These are phyloP conservation scores for Diaporthe sp. DNA, from an alignment of 2,329 filamentous ascomycete species.

Conservation along the genomic window DNA sequence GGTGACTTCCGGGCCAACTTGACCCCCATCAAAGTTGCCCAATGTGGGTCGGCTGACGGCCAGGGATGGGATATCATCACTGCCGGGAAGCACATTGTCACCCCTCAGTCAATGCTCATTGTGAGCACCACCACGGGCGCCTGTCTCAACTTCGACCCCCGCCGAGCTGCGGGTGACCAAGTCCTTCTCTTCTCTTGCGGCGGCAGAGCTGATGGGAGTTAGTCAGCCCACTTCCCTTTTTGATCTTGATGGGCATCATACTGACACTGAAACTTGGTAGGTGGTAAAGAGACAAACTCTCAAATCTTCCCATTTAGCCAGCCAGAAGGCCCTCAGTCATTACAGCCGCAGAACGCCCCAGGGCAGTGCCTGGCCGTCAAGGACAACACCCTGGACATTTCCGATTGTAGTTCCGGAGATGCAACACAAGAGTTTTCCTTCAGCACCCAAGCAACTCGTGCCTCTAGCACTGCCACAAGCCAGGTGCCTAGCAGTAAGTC, in stretches of 20 bases:
- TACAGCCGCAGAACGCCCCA: constrained; percentile 61
- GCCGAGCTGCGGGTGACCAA: constrained; percentile 64
- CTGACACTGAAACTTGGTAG: constrained; percentile 43
- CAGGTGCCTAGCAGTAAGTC: neutral
- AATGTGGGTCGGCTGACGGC: constrained; percentile 56
- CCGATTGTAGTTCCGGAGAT: constrained; percentile 56
- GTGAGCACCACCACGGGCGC: constrained; percentile 71
- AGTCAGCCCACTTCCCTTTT: constrained; percentile 36
- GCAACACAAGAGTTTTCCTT: constrained; percentile 59
- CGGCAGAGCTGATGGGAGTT: constrained; percentile 66
- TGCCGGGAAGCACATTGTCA: constrained; percentile 44
- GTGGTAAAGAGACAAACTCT: constrained; percentile 63
- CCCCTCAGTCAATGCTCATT: constrained; percentile 60
- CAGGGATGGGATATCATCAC: constrained; percentile 61
- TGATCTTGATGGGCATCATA: constrained; percentile 3
- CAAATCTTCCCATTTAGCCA: constrained; percentile 62
- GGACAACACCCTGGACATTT: constrained; percentile 58
- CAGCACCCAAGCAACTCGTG: constrained; percentile 37
- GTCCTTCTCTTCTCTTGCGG: constrained; percentile 71
- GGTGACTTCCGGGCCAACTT: constrained; percentile 61
- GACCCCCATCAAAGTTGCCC: constrained; percentile 56
- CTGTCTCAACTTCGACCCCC: constrained; percentile 70
- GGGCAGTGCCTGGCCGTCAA: constrained; percentile 63
- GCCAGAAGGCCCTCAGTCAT: constrained; percentile 54
- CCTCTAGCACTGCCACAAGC: neutral